A percentile compares a stretch with the other conserved stretches of the same genome.
Conservation (phyloP, 2,329 filamentous ascomycete species). For the Fusarium burgessii region DNA sequence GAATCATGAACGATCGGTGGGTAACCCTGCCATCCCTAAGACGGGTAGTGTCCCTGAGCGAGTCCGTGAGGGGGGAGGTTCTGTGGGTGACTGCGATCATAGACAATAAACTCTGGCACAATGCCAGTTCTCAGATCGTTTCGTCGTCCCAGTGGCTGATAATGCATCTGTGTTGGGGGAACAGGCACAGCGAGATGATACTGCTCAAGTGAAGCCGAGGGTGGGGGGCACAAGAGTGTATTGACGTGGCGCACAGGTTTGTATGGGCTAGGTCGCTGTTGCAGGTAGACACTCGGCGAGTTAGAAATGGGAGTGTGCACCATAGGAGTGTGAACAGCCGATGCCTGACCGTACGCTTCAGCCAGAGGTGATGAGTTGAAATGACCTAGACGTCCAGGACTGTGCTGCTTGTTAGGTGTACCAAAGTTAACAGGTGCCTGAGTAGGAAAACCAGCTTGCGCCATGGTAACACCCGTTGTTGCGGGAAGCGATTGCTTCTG, state of each 20-base stretch:
- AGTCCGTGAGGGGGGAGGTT: slow-evolving; percentile 42
- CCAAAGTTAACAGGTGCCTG: slow-evolving; percentile 56
- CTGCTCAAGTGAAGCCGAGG: slow-evolving; percentile 81
- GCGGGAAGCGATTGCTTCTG: slow-evolving; percentile 50
- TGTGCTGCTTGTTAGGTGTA: slow-evolving; percentile 66
- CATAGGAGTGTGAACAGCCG: slow-evolving; percentile 68
- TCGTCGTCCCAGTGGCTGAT: slow-evolving; percentile 79
- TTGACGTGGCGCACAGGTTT: slow-evolving; percentile 90
- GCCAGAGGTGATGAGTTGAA: slow-evolving; percentile 74
- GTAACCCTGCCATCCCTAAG: slow-evolving; percentile 49
- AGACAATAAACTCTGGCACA: slow-evolving; percentile 70
- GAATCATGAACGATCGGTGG: slow-evolving; percentile 5
- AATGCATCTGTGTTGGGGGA: slow-evolving; percentile 81
- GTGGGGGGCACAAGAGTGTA: slow-evolving; percentile 89
- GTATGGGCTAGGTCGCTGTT: slow-evolving; percentile 91
- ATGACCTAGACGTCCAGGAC: slow-evolving; percentile 61
- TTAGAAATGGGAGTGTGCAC: slow-evolving; percentile 75
- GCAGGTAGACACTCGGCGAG: slow-evolving; percentile 88
- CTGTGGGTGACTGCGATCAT: slow-evolving; percentile 50
- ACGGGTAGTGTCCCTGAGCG: slow-evolving; percentile 52
- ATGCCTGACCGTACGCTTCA: slow-evolving; percentile 67
- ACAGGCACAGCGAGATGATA: slow-evolving; percentile 71
- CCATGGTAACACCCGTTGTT: slow-evolving; percentile 40
- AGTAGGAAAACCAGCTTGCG: slow-evolving; percentile 43
- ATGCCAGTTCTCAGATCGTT: slow-evolving; percentile 77